Base-by-base conservation (phyloP, 768 basidiomycete genomes). In the Russula sp. region DNA sequence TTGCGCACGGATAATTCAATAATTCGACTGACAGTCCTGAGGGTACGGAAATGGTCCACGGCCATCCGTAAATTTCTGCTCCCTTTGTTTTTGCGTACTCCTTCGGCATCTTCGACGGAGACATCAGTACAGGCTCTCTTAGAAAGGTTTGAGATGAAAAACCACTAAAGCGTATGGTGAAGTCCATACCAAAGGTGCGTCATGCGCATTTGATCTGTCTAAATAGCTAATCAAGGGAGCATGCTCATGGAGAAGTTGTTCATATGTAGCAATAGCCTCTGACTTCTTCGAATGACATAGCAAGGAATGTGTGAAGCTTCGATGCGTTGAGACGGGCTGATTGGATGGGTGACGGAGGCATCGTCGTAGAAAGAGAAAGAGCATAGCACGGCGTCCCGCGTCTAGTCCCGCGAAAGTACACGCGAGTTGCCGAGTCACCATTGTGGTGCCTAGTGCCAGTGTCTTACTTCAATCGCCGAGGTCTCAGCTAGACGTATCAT, bases 221-320 rank as follows among this genome's bases (percentile, higher is more conserved):
- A 63, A 18, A 47, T 42, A 54, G 25, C 25, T 43, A 10, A 63
- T 54, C 48, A 63, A 55, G 20, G 58, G 58, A 29, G 57, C 58
- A 43, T 63, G 58, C n/a, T 59, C 58, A 8, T 20, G 62, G 13
- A 63, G 57, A 43, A 63, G 58, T 32, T 63, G 58, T 9, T 63
- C 58, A 18, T 59, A 59, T 59, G 22, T 4, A 14, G 52, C 7
- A 2, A 43, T 59, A 10, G 62, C 58, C 35, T 59, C 62, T 18
- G 42, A 59, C 52, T 63, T 63, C 5, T 36, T 59, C n/a, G 57
- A 59, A n/a, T 16, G 22, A 22, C 34, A 38, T 36, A n/a, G 49
- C 11, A 34, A 10, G 14, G 58, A 53, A 42, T 42, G 46, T 42
- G 25, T 38, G 41, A 47, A 35, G 38, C n/a, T 7, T 20, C 18